phyloP scores from a whole-genome alignment of 2,329 filamentous ascomycete genomes.

The Anisogramma anomala region DNA sequence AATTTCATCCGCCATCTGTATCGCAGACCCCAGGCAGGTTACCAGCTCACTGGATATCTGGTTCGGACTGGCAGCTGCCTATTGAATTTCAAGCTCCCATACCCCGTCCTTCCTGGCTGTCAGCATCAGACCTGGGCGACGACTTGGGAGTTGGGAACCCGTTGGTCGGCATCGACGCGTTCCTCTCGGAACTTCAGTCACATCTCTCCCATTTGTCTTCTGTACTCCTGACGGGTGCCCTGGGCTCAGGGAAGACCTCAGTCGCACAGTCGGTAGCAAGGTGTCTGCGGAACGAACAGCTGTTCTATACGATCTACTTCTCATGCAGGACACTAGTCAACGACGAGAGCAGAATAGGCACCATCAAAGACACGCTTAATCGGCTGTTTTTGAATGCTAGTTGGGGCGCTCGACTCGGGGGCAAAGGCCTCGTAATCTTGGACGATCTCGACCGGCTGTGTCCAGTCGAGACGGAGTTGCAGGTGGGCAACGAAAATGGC shows the following conservation, averaged over 20 bases:
- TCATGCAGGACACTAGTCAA: slow-evolving; percentile 78
- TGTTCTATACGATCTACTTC: slow-evolving; percentile 79
- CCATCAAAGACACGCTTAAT: slow-evolving; percentile 78
- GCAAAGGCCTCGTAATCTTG: slow-evolving; percentile 71
- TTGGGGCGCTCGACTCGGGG: slow-evolving; percentile 82
- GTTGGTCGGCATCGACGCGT: slow-evolving; percentile 73
- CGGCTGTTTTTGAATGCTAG: slow-evolving; percentile 78
- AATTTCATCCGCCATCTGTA: slow-evolving; percentile 53
- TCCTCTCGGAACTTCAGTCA: slow-evolving; percentile 60
- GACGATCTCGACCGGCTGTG: slow-evolving; percentile 92
- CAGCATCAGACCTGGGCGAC: slow-evolving; percentile 30
- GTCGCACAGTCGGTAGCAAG: slow-evolving; percentile 67
- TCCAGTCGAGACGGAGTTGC: slow-evolving; percentile 84
- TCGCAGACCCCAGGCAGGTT: slow-evolving; percentile 35
- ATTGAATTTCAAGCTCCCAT: slow-evolving; percentile 70
- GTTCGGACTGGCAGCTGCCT: slow-evolving; percentile 59
- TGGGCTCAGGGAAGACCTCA: slow-evolving; percentile 82
- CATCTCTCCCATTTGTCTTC: slow-evolving; percentile 80
- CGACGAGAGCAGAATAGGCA: slow-evolving; percentile 79
- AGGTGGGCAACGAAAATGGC: slow-evolving; percentile 87
- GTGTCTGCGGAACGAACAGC: slow-evolving; percentile 55
- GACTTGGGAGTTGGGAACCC: slow-evolving; percentile 23
- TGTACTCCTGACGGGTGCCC: slow-evolving; percentile 74
- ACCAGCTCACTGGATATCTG: slow-evolving; percentile 57
- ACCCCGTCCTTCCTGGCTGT: slow-evolving; percentile 48